Percentiles rank a stretch among this genome's conserved stretches.
These are phyloP conservation scores for Naumovozyma dairenensis DNA, from an alignment of 805 yeast genomes.

Conservation along the genomic window DNA sequence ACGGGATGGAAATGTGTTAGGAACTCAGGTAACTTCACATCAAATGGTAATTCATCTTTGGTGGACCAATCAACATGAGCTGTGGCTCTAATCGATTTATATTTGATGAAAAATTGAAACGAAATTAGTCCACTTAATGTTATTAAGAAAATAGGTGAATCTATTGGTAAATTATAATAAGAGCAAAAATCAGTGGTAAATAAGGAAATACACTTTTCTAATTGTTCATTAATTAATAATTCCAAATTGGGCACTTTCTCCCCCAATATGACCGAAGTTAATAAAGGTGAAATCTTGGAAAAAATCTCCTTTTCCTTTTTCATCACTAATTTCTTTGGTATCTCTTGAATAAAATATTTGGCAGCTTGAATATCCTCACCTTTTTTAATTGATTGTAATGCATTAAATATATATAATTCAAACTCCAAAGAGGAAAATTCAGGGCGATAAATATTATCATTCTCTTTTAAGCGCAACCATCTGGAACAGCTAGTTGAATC, in stretches of 20 bases:
- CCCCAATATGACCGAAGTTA: conserved; percentile 29
- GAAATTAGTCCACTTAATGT: conserved; percentile 45
- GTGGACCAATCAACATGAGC: conserved; percentile 42
- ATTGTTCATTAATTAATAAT: conserved; percentile 17
- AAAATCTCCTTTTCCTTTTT: conserved; percentile 29
- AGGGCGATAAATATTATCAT: conserved; percentile 4
- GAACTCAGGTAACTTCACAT: conserved; percentile 42
- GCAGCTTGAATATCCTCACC: conserved; percentile 27
- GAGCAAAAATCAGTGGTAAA: conserved; percentile 44
- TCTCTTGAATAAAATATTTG: conserved; percentile 29
- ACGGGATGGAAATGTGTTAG: conserved; percentile 49
- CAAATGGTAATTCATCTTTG: conserved; percentile 52
- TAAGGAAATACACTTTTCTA: conserved; percentile 19
- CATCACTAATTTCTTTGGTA: conserved; percentile 30
- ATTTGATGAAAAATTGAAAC: conserved; percentile 43
- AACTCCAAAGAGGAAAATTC: conserved; percentile 12
- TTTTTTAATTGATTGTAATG: conserved; percentile 12
- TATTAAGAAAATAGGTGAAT: conserved; percentile 44
- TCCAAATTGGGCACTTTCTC: conserved; percentile 12
- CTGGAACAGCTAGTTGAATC: conserved; percentile 37
- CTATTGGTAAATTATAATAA: conserved; percentile 38
- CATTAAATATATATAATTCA: conserved; percentile 18
- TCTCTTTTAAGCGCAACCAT: conserved; percentile 38
- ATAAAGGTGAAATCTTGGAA: conserved; percentile 35
- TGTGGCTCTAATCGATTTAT: conserved; percentile 28